Percentiles rank a stretch among this genome's conserved stretches.
Conservation (phyloP, 2,329 filamentous ascomycete genomes). For the Alternaria hordeiaustralica region DNA sequence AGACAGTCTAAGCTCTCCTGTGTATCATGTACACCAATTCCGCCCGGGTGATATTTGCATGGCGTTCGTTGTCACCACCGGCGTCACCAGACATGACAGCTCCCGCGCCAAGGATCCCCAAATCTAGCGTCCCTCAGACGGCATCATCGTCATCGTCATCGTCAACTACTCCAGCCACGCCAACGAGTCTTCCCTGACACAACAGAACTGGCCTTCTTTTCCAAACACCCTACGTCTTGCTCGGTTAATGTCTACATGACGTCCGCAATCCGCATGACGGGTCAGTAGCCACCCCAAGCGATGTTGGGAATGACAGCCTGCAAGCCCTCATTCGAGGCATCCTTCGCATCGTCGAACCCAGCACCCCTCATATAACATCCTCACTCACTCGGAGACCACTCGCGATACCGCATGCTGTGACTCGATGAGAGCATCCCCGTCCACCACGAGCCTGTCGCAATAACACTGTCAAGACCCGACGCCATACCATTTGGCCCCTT, state of each 20-base stretch:
- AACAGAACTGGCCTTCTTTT: neutral
- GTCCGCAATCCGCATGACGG: neutral
- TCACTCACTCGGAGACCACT: neutral
- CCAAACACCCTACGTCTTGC: neutral
- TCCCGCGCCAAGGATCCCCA: neutral
- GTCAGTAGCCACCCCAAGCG: neutral
- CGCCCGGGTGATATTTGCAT: neutral
- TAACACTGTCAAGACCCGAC: neutral
- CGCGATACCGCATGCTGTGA: neutral
- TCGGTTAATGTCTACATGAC: neutral
- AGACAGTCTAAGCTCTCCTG: fast-evolving
- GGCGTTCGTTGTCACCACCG: neutral
- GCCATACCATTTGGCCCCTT: neutral
- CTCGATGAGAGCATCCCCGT: neutral
- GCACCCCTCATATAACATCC: neutral
- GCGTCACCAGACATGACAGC: neutral
- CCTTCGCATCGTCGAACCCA: neutral
- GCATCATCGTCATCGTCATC: neutral
- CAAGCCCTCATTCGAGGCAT: neutral
- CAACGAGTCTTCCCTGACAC: neutral
- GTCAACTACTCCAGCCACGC: neutral
- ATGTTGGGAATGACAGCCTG: neutral
- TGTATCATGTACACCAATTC: neutral
- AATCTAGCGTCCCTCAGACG: neutral
- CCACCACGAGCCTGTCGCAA: neutral